phyloP scores from a whole-genome alignment of 768 basidiomycete genomes.

The Leccinum sublutescens region DNA sequence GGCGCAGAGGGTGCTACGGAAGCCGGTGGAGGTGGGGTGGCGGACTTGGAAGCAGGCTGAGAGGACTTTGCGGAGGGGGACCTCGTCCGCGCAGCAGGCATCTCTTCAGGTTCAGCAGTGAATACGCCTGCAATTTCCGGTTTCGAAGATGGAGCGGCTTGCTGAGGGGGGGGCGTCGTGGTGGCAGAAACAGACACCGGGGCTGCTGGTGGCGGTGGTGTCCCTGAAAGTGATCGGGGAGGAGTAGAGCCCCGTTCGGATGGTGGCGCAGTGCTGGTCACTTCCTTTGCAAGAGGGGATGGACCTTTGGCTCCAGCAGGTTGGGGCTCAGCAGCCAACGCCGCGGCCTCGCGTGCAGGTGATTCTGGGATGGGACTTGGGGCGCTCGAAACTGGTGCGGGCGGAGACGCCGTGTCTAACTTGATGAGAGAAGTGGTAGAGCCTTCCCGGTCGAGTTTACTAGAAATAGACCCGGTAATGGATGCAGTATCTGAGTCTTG shows the following conservation, averaged over 20 bases:
- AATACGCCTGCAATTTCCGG: conserved; percentile 44
- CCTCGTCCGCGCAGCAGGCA: conserved; percentile 10
- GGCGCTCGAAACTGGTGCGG: conserved; percentile 22
- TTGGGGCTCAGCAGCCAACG: conserved; percentile 31
- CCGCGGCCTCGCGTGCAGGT: conserved; percentile 56
- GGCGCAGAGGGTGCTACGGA: conserved; percentile 21
- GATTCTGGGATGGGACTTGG: conserved; percentile 74
- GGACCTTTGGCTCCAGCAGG: conserved; percentile 31
- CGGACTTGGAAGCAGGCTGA: conserved; percentile 16
- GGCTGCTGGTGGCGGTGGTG: conserved; percentile 18
- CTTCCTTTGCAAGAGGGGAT: conserved; percentile 43
- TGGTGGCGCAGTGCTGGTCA: conserved; percentile 14
- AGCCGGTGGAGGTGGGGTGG: conserved; percentile 17
- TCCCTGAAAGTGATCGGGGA: conserved; percentile 21
- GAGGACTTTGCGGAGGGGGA: conserved; percentile 14
- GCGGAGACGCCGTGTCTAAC: conserved; percentile 35
- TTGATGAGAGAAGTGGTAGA: conserved; percentile 31
- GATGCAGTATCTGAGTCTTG: conserved; percentile 30
- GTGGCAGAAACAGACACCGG: conserved; percentile 17
- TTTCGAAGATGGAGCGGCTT: conserved; percentile 25
- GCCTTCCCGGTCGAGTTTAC: conserved; percentile 30
- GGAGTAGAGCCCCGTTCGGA: conserved; percentile 18
- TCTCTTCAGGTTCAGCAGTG: conserved; percentile 49
- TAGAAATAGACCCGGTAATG: conserved; percentile 26
- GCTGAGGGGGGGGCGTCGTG: conserved; percentile 12